Conservation (phyloP, 2,329 filamentous ascomycete species). For the Madurella fahalii region DNA sequence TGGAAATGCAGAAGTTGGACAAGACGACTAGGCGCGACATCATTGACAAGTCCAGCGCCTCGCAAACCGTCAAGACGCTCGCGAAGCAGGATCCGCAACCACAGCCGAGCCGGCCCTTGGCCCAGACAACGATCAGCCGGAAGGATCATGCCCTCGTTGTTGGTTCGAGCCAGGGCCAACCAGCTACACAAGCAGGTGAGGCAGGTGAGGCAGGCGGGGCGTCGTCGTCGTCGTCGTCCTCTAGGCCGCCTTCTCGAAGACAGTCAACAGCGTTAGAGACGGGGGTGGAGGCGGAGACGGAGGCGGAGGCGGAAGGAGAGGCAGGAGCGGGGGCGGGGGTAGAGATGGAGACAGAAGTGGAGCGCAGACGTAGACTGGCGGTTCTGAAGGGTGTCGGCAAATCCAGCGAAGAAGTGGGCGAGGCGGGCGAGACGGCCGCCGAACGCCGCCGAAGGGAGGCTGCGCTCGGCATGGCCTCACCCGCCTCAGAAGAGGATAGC, state of each 20-base stretch:
- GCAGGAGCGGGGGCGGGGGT: conserved; percentile 52
- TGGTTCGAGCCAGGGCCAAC: neutral
- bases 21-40: conserved; percentile 56
- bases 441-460: conserved; percentile 70
- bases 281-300: conserved; percentile 40
- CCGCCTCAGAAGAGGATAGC: conserved; percentile 42
- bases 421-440: conserved; percentile 65
- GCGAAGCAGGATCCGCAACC: conserved; percentile 39
- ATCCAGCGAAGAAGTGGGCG: conserved; percentile 37
- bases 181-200: neutral
- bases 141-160: neutral
- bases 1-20: conserved; percentile 69
- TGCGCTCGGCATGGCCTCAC: conserved; percentile 58
- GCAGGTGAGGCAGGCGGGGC: neutral
- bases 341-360: conserved; percentile 67
- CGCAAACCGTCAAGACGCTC: conserved; percentile 45
- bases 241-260: conserved; percentile 10
- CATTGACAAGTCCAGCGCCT: conserved; percentile 47
- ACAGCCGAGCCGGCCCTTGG: conserved; percentile 1
- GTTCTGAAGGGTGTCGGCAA: conserved; percentile 42
- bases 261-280: conserved; percentile 10
- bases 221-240: conserved; percentile 12
- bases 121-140: conserved; percentile 5
- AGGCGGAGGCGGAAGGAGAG: conserved; percentile 70
- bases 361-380: conserved; percentile 61